Conservation (phyloP, 1,284 basidiomycete species). For the Moniliella sp. region DNA sequence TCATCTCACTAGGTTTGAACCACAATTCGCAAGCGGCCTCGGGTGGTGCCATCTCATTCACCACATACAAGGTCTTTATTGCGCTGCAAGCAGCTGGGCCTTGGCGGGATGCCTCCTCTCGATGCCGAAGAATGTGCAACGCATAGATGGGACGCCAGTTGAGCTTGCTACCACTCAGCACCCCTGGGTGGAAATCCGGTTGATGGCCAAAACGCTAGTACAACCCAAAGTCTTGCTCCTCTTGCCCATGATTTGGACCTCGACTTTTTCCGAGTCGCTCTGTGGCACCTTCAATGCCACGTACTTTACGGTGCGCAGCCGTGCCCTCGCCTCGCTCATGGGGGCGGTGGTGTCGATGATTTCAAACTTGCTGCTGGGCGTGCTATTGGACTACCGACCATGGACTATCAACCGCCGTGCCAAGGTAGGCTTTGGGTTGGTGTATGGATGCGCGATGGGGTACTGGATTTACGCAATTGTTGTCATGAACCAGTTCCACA, state of each 20-base stretch:
- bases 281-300: constrained; percentile 28
- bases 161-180: too few relatives aligned
- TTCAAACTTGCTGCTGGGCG: constrained; percentile 28
- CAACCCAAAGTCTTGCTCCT: constrained; percentile 15
- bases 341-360: constrained; percentile 23
- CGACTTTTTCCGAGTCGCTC: constrained; percentile 20
- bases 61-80: constrained; percentile 36
- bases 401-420: constrained; percentile 18
- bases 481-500: constrained; percentile 9
- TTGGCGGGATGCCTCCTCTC: constrained; percentile 24
- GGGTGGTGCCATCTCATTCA: constrained; percentile 25
- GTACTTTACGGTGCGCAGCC: constrained; percentile 11
- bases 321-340: constrained; percentile 34
- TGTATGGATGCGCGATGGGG: constrained; percentile 16
- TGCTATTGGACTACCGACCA: constrained; percentile 28
- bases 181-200: constrained; percentile 22
- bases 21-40: constrained; percentile 21
- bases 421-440: constrained; percentile 10
- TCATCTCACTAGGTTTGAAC: too few relatives aligned
- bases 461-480: constrained; percentile 32
- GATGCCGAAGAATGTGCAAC: constrained; percentile 31
- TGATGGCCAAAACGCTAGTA: constrained; percentile 14
- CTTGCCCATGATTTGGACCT: constrained; percentile 20
- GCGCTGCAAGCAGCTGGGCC: constrained; percentile 32
- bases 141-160: constrained; percentile 30